These are phyloP conservation scores for Lentinula aciculospora DNA, from an alignment of 768 basidiomycete species.

Conservation along the genomic window DNA sequence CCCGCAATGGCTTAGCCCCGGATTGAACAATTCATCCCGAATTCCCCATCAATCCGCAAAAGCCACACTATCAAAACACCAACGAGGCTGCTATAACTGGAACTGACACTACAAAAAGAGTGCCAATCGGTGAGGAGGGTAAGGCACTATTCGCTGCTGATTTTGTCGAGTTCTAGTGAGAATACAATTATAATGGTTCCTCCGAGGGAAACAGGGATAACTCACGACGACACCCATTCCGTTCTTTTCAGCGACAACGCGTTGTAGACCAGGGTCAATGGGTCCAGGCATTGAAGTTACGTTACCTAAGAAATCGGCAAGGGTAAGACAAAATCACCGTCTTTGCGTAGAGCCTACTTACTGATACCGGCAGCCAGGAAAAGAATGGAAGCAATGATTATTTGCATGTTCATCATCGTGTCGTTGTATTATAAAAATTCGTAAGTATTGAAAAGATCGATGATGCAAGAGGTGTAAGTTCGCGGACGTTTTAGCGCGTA, in stretches of 20 bases:
- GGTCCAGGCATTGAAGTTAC: conserved; percentile 3
- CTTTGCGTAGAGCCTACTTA: background rate
- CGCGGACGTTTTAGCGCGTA: no score
- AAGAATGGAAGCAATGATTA: background rate
- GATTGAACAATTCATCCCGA: no score
- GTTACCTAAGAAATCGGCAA: background rate
- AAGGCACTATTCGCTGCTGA: background rate
- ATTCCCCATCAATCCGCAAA: no score
- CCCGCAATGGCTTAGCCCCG: background rate
- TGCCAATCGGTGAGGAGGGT: background rate
- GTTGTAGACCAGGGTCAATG: conserved; percentile 1
- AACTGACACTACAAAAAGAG: background rate
- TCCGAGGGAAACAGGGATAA: background rate
- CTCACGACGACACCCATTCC: background rate
- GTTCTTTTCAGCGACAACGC: background rate
- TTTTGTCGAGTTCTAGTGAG: background rate
- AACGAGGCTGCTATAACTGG: background rate
- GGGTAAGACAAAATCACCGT: background rate
- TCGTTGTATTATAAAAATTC: background rate
- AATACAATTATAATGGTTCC: background rate
- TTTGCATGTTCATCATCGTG: conserved; percentile 1
- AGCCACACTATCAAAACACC: background rate
- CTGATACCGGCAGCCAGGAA: conserved; percentile 1
- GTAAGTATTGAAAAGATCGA: no score
- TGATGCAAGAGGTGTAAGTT: no score